Percentiles rank a stretch among this genome's conserved stretches.
These are phyloP conservation scores for Russula sp. DNA, from an alignment of 768 basidiomycete genomes.

Conservation along the genomic window DNA sequence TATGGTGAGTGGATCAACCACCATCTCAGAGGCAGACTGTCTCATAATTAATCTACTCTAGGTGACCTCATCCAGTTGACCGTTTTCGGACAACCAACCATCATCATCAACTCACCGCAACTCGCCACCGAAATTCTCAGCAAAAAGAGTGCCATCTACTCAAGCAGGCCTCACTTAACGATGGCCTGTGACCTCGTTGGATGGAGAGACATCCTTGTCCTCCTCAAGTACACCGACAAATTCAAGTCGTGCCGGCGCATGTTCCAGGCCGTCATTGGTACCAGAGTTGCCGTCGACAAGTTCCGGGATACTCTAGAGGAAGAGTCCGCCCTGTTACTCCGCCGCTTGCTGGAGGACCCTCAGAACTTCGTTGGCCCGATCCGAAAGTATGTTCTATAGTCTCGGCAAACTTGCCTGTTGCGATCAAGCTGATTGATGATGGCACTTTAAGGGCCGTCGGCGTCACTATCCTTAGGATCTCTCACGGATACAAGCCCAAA, in stretches of 20 bases:
- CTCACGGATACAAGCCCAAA: slow-evolving; percentile 21
- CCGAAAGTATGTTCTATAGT: slow-evolving; percentile 17
- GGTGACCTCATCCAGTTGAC: slow-evolving; percentile 24
- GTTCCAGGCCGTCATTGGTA: slow-evolving; percentile 21
- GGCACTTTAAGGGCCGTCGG: slow-evolving; percentile 16
- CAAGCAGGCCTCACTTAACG: slow-evolving; percentile 21
- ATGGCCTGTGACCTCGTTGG: slow-evolving; percentile 23
- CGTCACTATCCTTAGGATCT: slow-evolving; percentile 20
- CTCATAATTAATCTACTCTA: not conserved
- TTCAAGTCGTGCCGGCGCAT: slow-evolving; percentile 22
- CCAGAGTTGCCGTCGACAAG: slow-evolving; percentile 15
- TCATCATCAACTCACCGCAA: slow-evolving; percentile 24
- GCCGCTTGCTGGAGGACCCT: slow-evolving; percentile 19
- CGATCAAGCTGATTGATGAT: not conserved
- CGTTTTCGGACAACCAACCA: slow-evolving; percentile 23
- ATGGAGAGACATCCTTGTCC: slow-evolving; percentile 20
- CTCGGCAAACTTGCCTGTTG: not conserved
- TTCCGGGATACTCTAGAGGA: slow-evolving; percentile 19
- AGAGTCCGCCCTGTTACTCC: slow-evolving; percentile 16
- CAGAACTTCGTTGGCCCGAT: slow-evolving; percentile 18
- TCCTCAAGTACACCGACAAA: slow-evolving; percentile 21
- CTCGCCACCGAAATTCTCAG: slow-evolving; percentile 23
- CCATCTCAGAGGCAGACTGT: not conserved
- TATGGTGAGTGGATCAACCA: slow-evolving; percentile 13
- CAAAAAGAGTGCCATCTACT: slow-evolving; percentile 26